Conservation (phyloP, 108 stramenopile species). For the Thalassiosira profunda region DNA sequence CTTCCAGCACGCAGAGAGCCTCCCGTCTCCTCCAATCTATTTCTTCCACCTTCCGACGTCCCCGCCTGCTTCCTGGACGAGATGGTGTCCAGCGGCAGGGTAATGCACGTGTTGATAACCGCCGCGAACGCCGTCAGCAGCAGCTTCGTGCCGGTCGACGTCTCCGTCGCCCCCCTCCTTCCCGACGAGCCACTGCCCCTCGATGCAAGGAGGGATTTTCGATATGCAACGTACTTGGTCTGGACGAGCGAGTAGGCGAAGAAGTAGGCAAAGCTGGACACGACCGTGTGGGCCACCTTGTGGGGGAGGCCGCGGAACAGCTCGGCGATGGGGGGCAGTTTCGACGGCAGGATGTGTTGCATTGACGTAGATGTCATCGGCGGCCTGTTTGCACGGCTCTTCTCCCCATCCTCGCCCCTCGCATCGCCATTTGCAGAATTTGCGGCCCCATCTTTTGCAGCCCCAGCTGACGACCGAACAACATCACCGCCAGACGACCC, state of each 20-base stretch:
- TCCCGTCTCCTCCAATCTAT: neutral
- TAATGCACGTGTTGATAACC: conserved; percentile 82
- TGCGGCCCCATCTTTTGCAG: neutral
- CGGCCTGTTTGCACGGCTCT: too few species aligned
- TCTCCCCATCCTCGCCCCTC: too few species aligned
- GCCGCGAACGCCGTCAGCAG: conserved; percentile 88
- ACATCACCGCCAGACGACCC: neutral
- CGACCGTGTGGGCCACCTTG: conserved; percentile 83
- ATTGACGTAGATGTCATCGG: neutral
- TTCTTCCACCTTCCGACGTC: neutral
- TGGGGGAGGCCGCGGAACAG: conserved; percentile 71
- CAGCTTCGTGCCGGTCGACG: conserved; percentile 66
- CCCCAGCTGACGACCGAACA: conserved; percentile 16
- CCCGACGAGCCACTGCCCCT: neutral
- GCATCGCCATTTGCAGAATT: neutral
- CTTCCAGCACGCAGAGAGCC: neutral
- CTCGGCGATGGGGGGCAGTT: conserved; percentile 7
- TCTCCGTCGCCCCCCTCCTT: neutral
- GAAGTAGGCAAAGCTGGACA: conserved; percentile 91
- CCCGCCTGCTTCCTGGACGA: conserved; percentile 72
- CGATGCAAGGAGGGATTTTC: too few species aligned
- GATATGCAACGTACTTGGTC: conserved; percentile 35
- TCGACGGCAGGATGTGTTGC: conserved; percentile 1
- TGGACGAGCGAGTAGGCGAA: conserved; percentile 84
- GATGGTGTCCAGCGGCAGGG: conserved; percentile 91